phyloP scores from a whole-genome alignment of 495 filamentous ascomycete genomes.

The Neurospora africana region DNA sequence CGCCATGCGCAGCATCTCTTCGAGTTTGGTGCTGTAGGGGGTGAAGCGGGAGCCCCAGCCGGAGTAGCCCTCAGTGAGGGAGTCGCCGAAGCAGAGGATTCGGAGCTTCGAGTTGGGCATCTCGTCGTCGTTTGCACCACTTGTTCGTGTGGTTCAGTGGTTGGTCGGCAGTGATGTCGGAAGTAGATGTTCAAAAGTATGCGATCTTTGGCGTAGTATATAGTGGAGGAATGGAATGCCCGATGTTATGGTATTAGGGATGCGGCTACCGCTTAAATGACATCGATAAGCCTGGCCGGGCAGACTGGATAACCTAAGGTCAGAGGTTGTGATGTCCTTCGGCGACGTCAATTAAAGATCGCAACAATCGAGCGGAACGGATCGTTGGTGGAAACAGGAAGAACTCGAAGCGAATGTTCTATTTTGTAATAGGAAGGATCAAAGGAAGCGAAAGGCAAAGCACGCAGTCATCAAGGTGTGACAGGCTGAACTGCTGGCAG shows the following conservation, averaged over 20 bases:
- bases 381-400: neutral
- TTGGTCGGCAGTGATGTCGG: neutral
- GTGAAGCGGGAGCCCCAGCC: conserved; percentile 32
- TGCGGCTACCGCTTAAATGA: neutral
- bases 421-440: neutral
- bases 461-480: conserved; percentile 2
- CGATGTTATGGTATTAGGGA: neutral
- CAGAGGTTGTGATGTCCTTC: neutral
- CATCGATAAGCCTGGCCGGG: neutral
- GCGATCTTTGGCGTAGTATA: neutral
- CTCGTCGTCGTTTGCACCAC: neutral
- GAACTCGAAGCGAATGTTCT: neutral
- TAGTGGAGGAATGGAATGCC: neutral
- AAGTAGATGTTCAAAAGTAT: neutral
- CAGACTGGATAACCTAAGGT: neutral
- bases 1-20: conserved; percentile 29
- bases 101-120: conserved; percentile 23
- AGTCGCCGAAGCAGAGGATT: conserved; percentile 57
- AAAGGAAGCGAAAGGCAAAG: neutral
- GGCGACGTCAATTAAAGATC: neutral
- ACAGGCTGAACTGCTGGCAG: neutral
- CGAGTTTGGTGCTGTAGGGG: conserved; percentile 39
- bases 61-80: conserved; percentile 48
- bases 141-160: neutral
- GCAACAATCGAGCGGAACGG: neutral